Evolutionary conservation across 2,329 filamentous ascomycete species (phyloP).

Genomic region (Xylaria sp.): DNA sequence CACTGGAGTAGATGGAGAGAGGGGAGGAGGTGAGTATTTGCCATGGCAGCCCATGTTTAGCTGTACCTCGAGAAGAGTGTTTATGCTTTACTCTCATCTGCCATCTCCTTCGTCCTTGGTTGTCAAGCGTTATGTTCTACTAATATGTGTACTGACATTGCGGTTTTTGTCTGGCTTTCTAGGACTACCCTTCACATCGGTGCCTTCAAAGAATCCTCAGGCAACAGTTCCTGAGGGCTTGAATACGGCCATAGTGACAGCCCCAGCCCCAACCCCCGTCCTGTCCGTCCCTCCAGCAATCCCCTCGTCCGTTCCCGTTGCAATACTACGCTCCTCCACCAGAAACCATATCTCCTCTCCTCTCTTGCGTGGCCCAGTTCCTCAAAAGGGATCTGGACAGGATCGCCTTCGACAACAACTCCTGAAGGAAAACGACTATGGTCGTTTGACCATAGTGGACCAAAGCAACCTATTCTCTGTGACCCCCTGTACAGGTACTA

Average conservation of each 20-base stretch:
- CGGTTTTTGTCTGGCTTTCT: conserved; percentile 11
- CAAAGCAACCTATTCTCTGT: conserved; percentile 8
- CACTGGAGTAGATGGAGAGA: background rate
- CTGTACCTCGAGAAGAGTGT: too few relatives aligned
- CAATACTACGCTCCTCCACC: background rate
- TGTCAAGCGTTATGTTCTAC: background rate
- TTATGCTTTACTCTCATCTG: background rate
- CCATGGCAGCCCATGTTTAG: background rate
- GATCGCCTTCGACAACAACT: conserved; percentile 44
- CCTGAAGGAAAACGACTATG: conserved; percentile 25
- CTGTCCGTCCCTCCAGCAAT: background rate
- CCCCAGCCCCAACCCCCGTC: background rate
- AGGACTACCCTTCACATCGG: conserved; percentile 12
- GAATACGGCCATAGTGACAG: background rate
- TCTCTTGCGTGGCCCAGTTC: conserved; percentile 37
- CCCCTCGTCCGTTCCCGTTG: background rate
- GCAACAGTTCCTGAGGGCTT: conserved; percentile 27
- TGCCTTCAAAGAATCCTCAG: conserved; percentile 20
- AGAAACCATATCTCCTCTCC: background rate
- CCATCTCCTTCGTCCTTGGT: background rate
- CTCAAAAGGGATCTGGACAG: conserved; percentile 44
- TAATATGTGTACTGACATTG: conserved; percentile 19
- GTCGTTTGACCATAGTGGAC: background rate
- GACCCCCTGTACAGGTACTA: background rate
- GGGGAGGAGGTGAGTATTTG: conserved; percentile 23